Conservation (phyloP, 1,284 basidiomycete species). For the Leccinum griseonigrum region DNA sequence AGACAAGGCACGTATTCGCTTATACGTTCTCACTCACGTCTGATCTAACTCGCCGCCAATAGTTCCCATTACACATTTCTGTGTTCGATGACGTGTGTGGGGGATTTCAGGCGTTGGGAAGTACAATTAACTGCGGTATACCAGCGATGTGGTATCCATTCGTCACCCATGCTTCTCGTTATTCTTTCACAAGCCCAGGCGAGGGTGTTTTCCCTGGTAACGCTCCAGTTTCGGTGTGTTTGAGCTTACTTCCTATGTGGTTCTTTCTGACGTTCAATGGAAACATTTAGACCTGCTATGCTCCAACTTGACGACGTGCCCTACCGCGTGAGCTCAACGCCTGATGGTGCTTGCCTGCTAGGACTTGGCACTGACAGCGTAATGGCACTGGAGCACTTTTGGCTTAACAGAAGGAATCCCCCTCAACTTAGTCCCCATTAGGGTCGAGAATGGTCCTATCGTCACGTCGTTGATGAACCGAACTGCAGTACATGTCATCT, state of each 20-base stretch:
- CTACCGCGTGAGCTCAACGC: constrained; percentile 36
- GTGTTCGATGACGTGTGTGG: constrained; percentile 40
- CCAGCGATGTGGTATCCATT: constrained; percentile 25
- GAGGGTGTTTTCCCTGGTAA: constrained; percentile 47
- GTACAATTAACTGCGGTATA: constrained; percentile 46
- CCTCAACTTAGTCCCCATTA: constrained; percentile 12
- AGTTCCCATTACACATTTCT: constrained; percentile 44
- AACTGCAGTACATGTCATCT: constrained; percentile 40
- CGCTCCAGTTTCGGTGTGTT: constrained; percentile 46
- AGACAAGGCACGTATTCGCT: constrained; percentile 34
- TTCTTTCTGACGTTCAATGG: constrained; percentile 1
- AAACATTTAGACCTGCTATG: constrained; percentile 18
- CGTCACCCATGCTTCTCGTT: constrained; percentile 33
- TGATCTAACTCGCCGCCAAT: background rate
- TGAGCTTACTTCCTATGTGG: background rate
- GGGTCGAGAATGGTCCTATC: background rate
- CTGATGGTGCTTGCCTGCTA: constrained; percentile 54
- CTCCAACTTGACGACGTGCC: constrained; percentile 20
- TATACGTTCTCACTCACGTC: background rate
- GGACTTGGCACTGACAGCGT: constrained; percentile 18
- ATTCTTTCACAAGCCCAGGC: constrained; percentile 39
- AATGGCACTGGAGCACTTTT: constrained; percentile 25
- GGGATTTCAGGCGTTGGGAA: constrained; percentile 37
- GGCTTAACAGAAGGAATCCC: constrained; percentile 20
- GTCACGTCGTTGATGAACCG: constrained; percentile 47